These are phyloP conservation scores for Tulasnella sp. DNA, from an alignment of 768 basidiomycete genomes.

Conservation along the genomic window DNA sequence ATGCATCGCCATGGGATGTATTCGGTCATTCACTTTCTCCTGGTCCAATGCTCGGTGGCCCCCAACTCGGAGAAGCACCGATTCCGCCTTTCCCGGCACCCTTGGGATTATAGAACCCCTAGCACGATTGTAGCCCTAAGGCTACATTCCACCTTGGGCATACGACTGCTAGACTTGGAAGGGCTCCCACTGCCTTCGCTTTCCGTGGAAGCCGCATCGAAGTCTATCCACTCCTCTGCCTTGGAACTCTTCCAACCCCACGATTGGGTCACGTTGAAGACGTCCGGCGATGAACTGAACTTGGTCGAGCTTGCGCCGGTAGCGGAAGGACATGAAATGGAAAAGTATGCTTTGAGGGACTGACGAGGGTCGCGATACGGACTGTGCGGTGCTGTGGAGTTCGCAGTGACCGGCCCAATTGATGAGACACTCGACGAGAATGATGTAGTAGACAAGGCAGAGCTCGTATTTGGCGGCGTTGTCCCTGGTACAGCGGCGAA, in stretches of 20 bases:
- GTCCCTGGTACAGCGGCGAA: background rate
- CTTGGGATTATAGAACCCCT: slow-evolving; percentile 51
- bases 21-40: background rate
- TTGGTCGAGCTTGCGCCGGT: slow-evolving; percentile 74
- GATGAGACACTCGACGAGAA: background rate
- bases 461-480: background rate
- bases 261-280: slow-evolving; percentile 75
- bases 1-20: background rate
- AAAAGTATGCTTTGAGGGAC: slow-evolving; percentile 70
- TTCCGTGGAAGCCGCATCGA: slow-evolving; percentile 24
- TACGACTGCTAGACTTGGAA: slow-evolving; percentile 28
- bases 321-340: slow-evolving; percentile 70
- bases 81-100: background rate
- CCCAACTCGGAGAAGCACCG: background rate
- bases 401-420: slow-evolving; percentile 11
- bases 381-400: slow-evolving; percentile 43
- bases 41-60: background rate
- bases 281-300: slow-evolving; percentile 80
- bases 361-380: slow-evolving; percentile 71
- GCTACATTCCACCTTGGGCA: slow-evolving; percentile 46
- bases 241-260: slow-evolving; percentile 85
- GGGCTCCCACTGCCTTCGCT: slow-evolving; percentile 34
- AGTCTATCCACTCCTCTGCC: slow-evolving; percentile 40
- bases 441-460: slow-evolving; percentile 9
- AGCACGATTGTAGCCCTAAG: slow-evolving; percentile 72